A percentile compares a stretch with the other conserved stretches of the same genome.
Conservation (phyloP, 352 stramenopile species). For the Saprolegnia parasitica region DNA sequence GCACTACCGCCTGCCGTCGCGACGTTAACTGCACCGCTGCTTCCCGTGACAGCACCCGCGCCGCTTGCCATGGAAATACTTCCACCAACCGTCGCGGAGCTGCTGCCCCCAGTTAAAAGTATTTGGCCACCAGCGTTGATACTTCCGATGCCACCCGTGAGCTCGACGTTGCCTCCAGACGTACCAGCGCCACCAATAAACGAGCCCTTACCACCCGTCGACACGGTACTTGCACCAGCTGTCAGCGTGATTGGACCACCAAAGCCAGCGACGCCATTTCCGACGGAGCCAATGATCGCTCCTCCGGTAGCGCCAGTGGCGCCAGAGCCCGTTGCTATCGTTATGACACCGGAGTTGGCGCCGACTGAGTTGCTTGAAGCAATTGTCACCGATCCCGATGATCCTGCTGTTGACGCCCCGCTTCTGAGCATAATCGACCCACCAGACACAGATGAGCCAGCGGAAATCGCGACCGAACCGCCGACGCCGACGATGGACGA, state of each 20-base stretch:
- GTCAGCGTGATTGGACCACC: constrained; percentile 28
- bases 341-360: not conserved
- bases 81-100: constrained; percentile 31
- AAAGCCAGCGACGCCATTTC: constrained; percentile 31
- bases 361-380: not conserved
- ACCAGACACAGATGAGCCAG: constrained; percentile 33
- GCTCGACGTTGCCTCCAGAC: constrained; percentile 67
- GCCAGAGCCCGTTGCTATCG: not conserved
- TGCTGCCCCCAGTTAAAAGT: constrained; percentile 37
- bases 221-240: constrained; percentile 10
- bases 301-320: not conserved
- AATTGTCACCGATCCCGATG: constrained; percentile 9
- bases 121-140: constrained; percentile 54
- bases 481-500: constrained; percentile 40
- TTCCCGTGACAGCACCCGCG: constrained; percentile 31
- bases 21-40: constrained; percentile 33
- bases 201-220: constrained; percentile 13
- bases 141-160: constrained; percentile 59
- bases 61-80: constrained; percentile 23
- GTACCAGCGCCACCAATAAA: constrained; percentile 47
- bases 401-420: constrained; percentile 39
- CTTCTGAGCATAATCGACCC: constrained; percentile 39
- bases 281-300: not conserved
- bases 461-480: constrained; percentile 41
- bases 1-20: constrained; percentile 33